Base-by-base conservation (phyloP, 1,284 basidiomycete species). In the Earliella scabrosa region DNA sequence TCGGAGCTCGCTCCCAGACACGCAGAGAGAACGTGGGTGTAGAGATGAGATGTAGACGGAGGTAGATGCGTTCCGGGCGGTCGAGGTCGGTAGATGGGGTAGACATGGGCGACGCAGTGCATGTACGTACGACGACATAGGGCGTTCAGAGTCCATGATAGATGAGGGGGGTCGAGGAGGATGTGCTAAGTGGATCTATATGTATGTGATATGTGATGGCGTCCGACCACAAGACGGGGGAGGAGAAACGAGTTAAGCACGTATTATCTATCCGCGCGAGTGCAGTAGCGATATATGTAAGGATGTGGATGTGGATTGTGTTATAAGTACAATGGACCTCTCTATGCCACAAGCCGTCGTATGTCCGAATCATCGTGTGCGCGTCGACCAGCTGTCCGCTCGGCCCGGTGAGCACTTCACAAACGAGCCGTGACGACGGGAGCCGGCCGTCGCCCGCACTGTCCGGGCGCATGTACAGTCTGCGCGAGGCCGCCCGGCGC, bases 391-490 rank as follows among this genome's bases (percentile, higher is more conserved):
- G 52, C 54, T 50, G 26, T 43, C 50, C 31, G 46, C 21, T 47
- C 52, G 45, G 31, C 55, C 45, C 52, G 46, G 60, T 48, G 60
- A 59, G 60, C 60, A 57, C 57, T 58, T 62, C 56, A 52, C 52
- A 49, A n/a, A 45, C 54, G 52, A 40, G 39, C 32, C 38, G 38
- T 7, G 29, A 18, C 4, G 41, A 48, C 52, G 18, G 47, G 58
- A 26, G n/a, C 45, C 44, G 49, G 39, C 36, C 41, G 49, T 47
- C 52, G 50, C 51, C 52, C 44, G 48, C 47, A 31, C 32, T 40
- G 38, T 41, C 47, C 49, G 31, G 23, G 20, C 18, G 45, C 39
- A 54, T 59, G 40, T 57, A 62, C 60, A 59, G 29, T 50, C 44
- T 45, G 50, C 55, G 53, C 47, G 35, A 41, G 40, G 52, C 49